Percentiles rank a stretch among this genome's conserved stretches.
phyloP scores from a whole-genome alignment of 2,329 filamentous ascomycete genomes.

The Daldinia eschscholtzii region DNA sequence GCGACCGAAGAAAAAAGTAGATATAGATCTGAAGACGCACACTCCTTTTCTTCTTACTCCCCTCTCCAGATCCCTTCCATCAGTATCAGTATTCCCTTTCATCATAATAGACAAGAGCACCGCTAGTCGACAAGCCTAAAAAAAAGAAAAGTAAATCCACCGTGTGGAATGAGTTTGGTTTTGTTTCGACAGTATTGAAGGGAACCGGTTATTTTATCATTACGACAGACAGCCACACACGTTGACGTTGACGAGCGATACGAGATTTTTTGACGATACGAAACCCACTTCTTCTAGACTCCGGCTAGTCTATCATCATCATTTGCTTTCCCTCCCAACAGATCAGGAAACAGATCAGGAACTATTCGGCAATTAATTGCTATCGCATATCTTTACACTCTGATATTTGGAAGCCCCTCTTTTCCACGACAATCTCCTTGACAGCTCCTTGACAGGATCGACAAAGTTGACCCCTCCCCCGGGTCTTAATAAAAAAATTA shows the following conservation, averaged over 20 bases:
- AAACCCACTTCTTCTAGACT: slow-evolving; percentile 46
- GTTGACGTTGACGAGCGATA: slow-evolving; percentile 43
- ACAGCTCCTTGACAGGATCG: slow-evolving; percentile 45
- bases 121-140: slow-evolving; percentile 29
- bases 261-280: slow-evolving; percentile 46
- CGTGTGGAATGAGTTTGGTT: slow-evolving; percentile 47
- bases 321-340: slow-evolving; percentile 40
- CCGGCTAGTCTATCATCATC: slow-evolving; percentile 50
- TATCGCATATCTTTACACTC: slow-evolving; percentile 44
- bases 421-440: slow-evolving; percentile 44
- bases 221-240: slow-evolving; percentile 45
- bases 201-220: slow-evolving; percentile 44
- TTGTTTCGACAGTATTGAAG: slow-evolving; percentile 44
- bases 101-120: slow-evolving; percentile 28
- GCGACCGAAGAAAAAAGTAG: slow-evolving; percentile 43
- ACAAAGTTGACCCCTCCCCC: slow-evolving; percentile 35
- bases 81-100: slow-evolving; percentile 37
- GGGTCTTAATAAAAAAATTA: slow-evolving; percentile 37
- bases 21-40: slow-evolving; percentile 48
- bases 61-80: slow-evolving; percentile 41
- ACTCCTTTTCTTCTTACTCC: slow-evolving; percentile 29
- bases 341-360: slow-evolving; percentile 20
- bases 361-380: slow-evolving; percentile 49
- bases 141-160: slow-evolving; percentile 28
- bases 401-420: slow-evolving; percentile 40